These are phyloP conservation scores for Xylaria sp. DNA, from an alignment of 495 filamentous ascomycete genomes.

Conservation along the genomic window DNA sequence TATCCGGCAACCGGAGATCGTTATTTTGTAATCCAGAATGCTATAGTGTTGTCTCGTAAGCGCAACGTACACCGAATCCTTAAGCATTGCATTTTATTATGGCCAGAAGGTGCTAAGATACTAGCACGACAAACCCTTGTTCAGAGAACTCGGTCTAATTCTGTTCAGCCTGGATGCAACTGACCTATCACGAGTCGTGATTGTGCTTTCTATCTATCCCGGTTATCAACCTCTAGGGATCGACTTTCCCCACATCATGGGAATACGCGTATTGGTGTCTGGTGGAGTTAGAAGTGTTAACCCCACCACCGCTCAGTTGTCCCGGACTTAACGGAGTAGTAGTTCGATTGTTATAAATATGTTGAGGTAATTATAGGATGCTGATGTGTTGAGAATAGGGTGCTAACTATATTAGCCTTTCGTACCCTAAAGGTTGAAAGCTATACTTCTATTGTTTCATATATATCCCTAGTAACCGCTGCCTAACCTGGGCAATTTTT, in stretches of 20 bases:
- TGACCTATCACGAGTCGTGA: background rate
- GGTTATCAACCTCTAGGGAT: background rate
- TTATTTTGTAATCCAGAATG: background rate
- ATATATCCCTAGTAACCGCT: background rate
- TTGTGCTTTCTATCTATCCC: background rate
- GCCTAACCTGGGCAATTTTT: background rate
- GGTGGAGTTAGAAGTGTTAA: conserved; percentile 6
- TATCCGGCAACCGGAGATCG: background rate
- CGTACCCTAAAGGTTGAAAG: background rate
- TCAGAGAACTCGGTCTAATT: background rate
- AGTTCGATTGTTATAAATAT: background rate
- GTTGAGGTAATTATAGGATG: background rate
- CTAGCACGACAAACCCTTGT: background rate
- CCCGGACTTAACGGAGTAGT: background rate
- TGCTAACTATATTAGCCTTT: background rate
- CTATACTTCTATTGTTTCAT: background rate
- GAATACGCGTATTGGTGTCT: conserved; percentile 17
- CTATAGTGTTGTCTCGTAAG: background rate
- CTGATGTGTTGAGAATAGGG: background rate
- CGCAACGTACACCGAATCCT: background rate
- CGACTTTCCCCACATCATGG: background rate
- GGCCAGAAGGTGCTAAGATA: background rate
- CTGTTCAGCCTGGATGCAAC: background rate
- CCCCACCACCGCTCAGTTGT: background rate
- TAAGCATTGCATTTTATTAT: background rate